Conservation (phyloP, 169 alveolate species). For the Babesia sp. region DNA sequence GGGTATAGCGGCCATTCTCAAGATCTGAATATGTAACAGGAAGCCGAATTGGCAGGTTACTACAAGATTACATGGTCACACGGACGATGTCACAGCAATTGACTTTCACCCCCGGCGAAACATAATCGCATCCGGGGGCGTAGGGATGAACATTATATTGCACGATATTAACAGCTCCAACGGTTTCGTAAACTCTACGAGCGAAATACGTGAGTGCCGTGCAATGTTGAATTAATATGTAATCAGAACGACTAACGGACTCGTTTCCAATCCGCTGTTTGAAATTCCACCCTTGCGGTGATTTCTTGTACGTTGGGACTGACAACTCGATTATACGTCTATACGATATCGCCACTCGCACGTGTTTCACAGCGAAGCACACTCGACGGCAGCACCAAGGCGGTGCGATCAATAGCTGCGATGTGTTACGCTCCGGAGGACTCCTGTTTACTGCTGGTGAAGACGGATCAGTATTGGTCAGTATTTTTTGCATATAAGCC, state of each 20-base stretch:
- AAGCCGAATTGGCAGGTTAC: conserved; percentile 54
- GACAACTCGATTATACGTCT: conserved; percentile 67
- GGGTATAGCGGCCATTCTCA: not conserved
- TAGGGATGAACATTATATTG: conserved; percentile 55
- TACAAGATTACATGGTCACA: conserved; percentile 50
- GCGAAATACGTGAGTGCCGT: conserved; percentile 49
- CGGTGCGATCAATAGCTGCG: conserved; percentile 66
- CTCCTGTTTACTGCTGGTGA: conserved; percentile 65
- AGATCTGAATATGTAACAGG: not conserved
- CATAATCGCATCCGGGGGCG: conserved; percentile 77
- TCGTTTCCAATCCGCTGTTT: conserved; percentile 55
- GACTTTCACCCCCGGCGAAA: conserved; percentile 66
- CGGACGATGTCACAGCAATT: conserved; percentile 54
- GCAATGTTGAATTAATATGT: not conserved
- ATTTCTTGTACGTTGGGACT: conserved; percentile 73
- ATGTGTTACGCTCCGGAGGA: conserved; percentile 45
- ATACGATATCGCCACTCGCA: conserved; percentile 68
- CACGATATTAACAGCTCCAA: conserved; percentile 57
- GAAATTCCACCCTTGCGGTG: conserved; percentile 79
- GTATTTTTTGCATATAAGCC: not conserved
- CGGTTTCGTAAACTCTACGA: conserved; percentile 48
- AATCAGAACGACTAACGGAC: conserved; percentile 27
- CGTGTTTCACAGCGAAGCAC: conserved; percentile 61
- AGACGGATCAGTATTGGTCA: conserved; percentile 55
- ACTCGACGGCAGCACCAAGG: conserved; percentile 63